A percentile compares a stretch with the other conserved stretches of the same genome.
phyloP scores from a whole-genome alignment of 345 rosid species.

The Salix arbutifolia region DNA sequence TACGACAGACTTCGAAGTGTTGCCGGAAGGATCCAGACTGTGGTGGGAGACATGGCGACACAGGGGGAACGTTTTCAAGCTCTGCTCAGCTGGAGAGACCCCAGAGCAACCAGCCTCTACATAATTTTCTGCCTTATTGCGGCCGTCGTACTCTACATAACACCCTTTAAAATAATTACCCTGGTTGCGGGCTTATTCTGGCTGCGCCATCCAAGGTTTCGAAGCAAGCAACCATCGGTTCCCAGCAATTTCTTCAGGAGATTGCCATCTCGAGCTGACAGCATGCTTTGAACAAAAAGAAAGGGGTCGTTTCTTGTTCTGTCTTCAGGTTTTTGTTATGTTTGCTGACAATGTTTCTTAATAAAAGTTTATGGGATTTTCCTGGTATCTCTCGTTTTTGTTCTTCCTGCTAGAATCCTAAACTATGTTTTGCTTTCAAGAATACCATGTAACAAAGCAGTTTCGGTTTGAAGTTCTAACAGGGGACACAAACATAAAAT shows the following conservation, averaged over 20 bases:
- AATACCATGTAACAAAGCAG: neutral
- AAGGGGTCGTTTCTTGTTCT: neutral
- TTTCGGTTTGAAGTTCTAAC: neutral
- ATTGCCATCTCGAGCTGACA: slow-evolving; percentile 29
- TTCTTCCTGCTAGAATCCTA: neutral
- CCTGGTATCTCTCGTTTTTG: neutral
- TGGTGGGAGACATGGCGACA: slow-evolving; percentile 35
- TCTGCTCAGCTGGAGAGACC: slow-evolving; percentile 34
- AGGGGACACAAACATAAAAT: neutral
- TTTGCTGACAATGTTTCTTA: neutral
- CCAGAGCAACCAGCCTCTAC: slow-evolving; percentile 27
- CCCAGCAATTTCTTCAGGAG: slow-evolving; percentile 31
- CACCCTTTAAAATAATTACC: slow-evolving; percentile 26
- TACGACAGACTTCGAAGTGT: slow-evolving; percentile 32
- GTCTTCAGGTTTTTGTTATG: neutral
- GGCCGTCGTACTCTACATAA: slow-evolving; percentile 27
- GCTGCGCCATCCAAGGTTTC: slow-evolving; percentile 32
- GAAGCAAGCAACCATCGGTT: slow-evolving; percentile 28
- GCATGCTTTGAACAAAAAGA: slow-evolving; percentile 24
- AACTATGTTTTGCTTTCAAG: neutral
- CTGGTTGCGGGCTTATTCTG: slow-evolving; percentile 24
- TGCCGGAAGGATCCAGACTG: slow-evolving; percentile 34
- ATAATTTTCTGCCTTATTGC: slow-evolving; percentile 26
- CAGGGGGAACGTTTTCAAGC: slow-evolving; percentile 30
- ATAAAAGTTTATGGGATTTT: neutral